Evolutionary conservation across 2,329 filamentous ascomycete genomes (phyloP), one percentile per base, ranked within the genome.

Genomic region (Neurospora sp.): DNA sequence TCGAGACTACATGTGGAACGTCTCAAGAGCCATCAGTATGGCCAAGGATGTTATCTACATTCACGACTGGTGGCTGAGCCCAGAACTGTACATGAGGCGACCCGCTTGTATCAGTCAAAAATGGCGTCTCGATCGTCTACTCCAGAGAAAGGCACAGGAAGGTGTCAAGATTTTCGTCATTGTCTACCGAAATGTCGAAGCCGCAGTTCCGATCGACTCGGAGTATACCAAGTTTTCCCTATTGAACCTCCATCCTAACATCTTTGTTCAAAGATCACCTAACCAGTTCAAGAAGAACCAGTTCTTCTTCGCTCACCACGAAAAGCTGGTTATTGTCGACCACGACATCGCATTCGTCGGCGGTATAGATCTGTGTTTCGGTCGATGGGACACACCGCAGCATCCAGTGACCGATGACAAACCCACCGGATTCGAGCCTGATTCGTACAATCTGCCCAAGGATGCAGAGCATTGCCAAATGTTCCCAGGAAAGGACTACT

Each of bases 251-350:
- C 95, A 98, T 75, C 93, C 93, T 23, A 99, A 99, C 78, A 90
- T 99, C 72, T 97, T 97, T 75, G 93, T 99, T 15, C 93, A 98
- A 78, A 86, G 96, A 76, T 98, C 96, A 3, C 96, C 96, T 0
- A 97, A 99, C 76, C 96, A 99, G 80, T 94, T 98, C 81, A 92
- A 97, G 77, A 97, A 99, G 81, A 98, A 98, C 76, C 97, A 97
- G 66, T 99, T 99, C 83, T 99, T 99, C 84, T 99, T 96, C 85
- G 96, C 96, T 1, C 96, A 99, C 78, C 96, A 99, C 80, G 96
- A 99, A 79, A 99, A 99, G 81, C 87, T 99, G n/a, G 95, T 93
- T 77, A 89, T 99, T 52, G 92, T 99, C 19, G 96, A 99, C 78
- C 96, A 98, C 77, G 96, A 95, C 69, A 89, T 98, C 67, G 96